These are phyloP conservation scores for Xylariaceae sp. DNA, from an alignment of 2,329 filamentous ascomycete genomes.

Conservation along the genomic window DNA sequence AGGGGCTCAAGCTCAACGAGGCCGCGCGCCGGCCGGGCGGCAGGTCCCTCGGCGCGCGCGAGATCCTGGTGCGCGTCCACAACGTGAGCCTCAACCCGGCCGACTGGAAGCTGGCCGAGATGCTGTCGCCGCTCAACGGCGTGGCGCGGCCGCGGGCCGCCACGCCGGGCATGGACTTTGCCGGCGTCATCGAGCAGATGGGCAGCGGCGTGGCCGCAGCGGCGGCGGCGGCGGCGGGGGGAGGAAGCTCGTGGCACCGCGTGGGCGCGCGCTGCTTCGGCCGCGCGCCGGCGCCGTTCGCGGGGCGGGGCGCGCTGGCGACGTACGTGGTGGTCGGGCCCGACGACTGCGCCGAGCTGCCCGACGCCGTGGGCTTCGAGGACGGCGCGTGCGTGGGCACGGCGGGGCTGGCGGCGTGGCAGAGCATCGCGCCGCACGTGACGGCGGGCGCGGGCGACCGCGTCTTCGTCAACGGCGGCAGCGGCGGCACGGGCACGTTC, in stretches of 20 bases:
- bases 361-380: constrained; percentile 32
- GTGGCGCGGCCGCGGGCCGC: constrained; percentile 28
- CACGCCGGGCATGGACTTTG: constrained; percentile 44
- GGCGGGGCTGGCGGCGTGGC: constrained; percentile 40
- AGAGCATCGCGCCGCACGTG: constrained; percentile 34
- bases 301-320: constrained; percentile 32
- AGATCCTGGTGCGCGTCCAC: constrained; percentile 49
- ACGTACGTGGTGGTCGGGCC: constrained; percentile 29
- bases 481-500: constrained; percentile 53
- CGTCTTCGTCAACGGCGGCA: constrained; percentile 59
- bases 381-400: constrained; percentile 36
- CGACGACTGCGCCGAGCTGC: constrained; percentile 29
- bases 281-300: constrained; percentile 11
- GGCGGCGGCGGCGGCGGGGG: background rate
- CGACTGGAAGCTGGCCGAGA: constrained; percentile 57
- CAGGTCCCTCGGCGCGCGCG: constrained; percentile 28
- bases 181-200: constrained; percentile 30
- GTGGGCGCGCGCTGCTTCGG: constrained; percentile 41
- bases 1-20: constrained; percentile 40
- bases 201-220: background rate
- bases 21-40: constrained; percentile 30
- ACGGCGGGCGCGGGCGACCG: constrained; percentile 40
- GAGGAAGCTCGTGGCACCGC: constrained; percentile 15
- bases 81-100: constrained; percentile 51
- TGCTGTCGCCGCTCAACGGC: constrained; percentile 31